Evolutionary conservation across 176 grass and related monocot species (phyloP).

Genomic region (Eragrostis curvula): DNA sequence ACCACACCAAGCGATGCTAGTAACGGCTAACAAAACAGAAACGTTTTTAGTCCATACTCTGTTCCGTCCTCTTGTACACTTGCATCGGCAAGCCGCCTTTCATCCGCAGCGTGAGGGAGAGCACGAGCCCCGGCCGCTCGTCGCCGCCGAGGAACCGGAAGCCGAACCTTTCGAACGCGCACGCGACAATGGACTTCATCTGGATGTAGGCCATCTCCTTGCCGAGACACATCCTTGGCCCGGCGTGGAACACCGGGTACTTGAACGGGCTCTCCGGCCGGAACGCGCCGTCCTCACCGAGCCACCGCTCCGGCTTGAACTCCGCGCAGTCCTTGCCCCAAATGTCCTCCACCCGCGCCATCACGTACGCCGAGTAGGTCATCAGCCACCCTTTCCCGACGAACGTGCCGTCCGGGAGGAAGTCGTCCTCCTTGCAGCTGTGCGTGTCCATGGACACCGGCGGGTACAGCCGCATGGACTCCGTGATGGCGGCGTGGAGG

Average conservation of each 20-base stretch:
- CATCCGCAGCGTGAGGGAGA: constrained; percentile 1
- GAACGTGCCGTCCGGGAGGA: constrained; percentile 40
- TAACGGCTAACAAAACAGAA: not conserved
- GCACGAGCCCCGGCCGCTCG: not conserved
- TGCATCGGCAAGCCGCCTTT: not conserved
- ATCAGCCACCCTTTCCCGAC: constrained; percentile 37
- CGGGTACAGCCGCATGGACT: constrained; percentile 50
- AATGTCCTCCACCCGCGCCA: constrained; percentile 28
- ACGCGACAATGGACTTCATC: constrained; percentile 12
- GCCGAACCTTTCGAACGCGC: not conserved
- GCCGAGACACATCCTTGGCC: constrained; percentile 53
- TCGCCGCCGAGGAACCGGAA: not conserved
- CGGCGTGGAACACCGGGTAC: constrained; percentile 44
- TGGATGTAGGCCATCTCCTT: constrained; percentile 47
- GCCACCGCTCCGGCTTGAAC: constrained; percentile 50
- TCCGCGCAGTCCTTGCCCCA: constrained; percentile 44
- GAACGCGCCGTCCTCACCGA: constrained; percentile 34
- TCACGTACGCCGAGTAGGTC: constrained; percentile 33
- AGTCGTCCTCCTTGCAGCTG: constrained; percentile 34
- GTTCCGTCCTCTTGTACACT: not conserved
- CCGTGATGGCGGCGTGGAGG: constrained; percentile 42
- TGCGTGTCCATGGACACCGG: constrained; percentile 27
- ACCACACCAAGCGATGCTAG: not conserved
- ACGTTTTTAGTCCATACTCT: not conserved
- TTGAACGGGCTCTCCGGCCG: constrained; percentile 35